Evolutionary conservation across 2,329 filamentous ascomycete genomes (phyloP).

Genomic region (Ceratocystis alfenasii): DNA sequence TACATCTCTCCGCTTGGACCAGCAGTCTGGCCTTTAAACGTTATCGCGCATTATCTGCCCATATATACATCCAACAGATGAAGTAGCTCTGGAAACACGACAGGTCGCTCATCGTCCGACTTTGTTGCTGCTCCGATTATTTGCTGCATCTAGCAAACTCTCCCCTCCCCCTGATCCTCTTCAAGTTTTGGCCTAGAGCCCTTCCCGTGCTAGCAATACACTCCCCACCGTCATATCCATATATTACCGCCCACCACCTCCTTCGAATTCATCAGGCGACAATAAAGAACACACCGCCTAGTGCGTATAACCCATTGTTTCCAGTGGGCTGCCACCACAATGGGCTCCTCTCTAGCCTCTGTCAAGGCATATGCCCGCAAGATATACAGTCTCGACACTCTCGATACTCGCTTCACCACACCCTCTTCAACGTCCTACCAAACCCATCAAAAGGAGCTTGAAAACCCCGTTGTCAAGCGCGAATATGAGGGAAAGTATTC

Average conservation of each 20-base stretch:
- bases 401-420: conserved; percentile 53
- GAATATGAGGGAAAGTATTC: conserved; percentile 27
- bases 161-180: neutral
- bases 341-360: conserved; percentile 32
- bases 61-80: neutral
- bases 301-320: conserved; percentile 13
- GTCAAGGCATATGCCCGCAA: conserved; percentile 31
- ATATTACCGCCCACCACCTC: neutral
- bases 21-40: no score
- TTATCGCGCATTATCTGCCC: neutral
- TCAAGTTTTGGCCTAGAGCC: neutral
- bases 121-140: neutral
- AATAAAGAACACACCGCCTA: neutral
- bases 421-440: conserved; percentile 57
- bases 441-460: conserved; percentile 29
- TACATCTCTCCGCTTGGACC: neutral
- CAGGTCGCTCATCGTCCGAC: neutral
- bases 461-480: conserved; percentile 31
- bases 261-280: neutral
- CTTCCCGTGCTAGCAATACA: neutral
- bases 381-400: conserved; percentile 54
- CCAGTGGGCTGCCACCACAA: conserved; percentile 25
- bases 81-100: neutral
- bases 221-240: conserved; percentile 1
- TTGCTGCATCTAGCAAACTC: neutral